phyloP scores from a whole-genome alignment of 768 basidiomycete species.

The Peribolospora baueri region DNA sequence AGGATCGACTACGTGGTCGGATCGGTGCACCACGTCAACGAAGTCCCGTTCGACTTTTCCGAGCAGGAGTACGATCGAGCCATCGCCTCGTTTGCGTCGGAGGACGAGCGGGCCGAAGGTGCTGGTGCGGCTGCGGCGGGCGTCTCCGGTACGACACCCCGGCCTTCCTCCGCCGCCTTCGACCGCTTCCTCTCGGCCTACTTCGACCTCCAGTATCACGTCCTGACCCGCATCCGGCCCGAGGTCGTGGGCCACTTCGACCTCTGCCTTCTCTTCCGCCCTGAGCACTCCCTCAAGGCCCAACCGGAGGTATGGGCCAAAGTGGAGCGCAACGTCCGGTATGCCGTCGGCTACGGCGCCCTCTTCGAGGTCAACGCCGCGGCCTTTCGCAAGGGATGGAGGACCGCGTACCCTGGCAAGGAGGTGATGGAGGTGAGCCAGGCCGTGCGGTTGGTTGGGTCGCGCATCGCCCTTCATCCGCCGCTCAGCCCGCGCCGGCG shows the following conservation, averaged over 20 bases:
- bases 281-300: constrained; percentile 17
- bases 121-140: background rate
- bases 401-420: constrained; percentile 49
- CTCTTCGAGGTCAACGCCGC: constrained; percentile 84
- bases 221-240: constrained; percentile 48
- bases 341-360: constrained; percentile 56
- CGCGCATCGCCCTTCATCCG: too few species aligned
- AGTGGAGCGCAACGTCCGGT: constrained; percentile 48
- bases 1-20: constrained; percentile 71
- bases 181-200: constrained; percentile 27
- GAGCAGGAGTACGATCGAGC: constrained; percentile 38
- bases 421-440: constrained; percentile 47
- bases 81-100: constrained; percentile 21
- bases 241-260: constrained; percentile 86
- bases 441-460: too few species aligned
- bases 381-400: constrained; percentile 78
- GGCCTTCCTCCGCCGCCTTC: constrained; percentile 3
- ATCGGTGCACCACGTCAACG: constrained; percentile 71
- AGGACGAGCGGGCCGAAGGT: constrained; percentile 1
- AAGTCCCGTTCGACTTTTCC: constrained; percentile 82
- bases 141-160: constrained; percentile 3
- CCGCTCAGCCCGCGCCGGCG: too few species aligned
- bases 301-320: constrained; percentile 38
- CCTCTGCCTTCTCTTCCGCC: constrained; percentile 64
- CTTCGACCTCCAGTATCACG: constrained; percentile 58